Evolutionary conservation across 2,329 filamentous ascomycete genomes (phyloP).

Genomic region (Nemania sp.): DNA sequence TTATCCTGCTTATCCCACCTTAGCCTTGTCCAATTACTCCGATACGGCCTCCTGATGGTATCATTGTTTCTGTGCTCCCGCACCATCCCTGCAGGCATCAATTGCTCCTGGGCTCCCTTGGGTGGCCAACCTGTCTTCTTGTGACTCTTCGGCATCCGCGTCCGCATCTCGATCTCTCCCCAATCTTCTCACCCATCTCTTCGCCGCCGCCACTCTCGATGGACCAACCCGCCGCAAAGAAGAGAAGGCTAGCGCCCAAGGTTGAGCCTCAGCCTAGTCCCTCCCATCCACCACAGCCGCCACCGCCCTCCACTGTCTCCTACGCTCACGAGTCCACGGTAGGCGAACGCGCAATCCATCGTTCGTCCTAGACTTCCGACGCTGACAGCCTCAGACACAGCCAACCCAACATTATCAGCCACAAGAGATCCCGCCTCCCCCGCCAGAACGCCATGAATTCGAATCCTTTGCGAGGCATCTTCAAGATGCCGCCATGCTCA

Average conservation of each 20-base stretch:
- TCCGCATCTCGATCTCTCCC: not conserved
- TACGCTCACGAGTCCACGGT: conserved; percentile 39
- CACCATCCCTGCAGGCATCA: conserved; percentile 13
- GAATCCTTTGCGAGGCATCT: conserved; percentile 69
- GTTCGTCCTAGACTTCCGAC: conserved; percentile 12
- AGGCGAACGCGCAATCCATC: conserved; percentile 19
- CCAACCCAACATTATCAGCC: conserved; percentile 37
- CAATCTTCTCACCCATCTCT: not conserved
- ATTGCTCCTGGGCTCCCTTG: conserved; percentile 17
- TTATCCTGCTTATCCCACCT: not conserved
- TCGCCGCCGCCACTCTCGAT: conserved; percentile 25
- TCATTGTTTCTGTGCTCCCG: conserved; percentile 6
- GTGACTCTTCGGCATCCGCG: not conserved
- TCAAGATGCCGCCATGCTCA: conserved; percentile 70
- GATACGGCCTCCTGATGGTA: conserved; percentile 16
- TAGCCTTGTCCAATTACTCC: conserved; percentile 19
- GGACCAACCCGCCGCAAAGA: conserved; percentile 47
- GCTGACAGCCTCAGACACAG: conserved; percentile 29
- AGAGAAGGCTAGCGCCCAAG: conserved; percentile 45
- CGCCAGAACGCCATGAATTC: conserved; percentile 62
- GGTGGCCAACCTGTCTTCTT: not conserved
- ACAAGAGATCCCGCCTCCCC: conserved; percentile 38
- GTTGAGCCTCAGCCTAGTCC: conserved; percentile 41
- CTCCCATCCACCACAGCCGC: conserved; percentile 35
- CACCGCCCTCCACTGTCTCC: conserved; percentile 21